A percentile compares a stretch with the other conserved stretches of the same genome.
phyloP scores from a whole-genome alignment of 345 rosid species.

The Pseudoturritis turrita region DNA sequence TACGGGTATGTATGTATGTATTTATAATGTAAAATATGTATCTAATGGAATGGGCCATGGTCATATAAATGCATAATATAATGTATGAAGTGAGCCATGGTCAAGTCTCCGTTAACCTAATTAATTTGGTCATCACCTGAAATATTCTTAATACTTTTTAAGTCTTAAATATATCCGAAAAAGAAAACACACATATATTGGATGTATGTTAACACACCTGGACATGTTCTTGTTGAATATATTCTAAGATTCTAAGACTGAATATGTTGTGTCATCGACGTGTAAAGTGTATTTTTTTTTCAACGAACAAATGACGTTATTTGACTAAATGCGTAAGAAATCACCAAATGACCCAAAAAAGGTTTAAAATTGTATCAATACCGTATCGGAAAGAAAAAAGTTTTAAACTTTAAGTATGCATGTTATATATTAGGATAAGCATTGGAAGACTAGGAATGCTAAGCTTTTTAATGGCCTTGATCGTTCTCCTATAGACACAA shows the following conservation, averaged over 20 bases:
- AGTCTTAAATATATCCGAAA: background rate
- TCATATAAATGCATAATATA: background rate
- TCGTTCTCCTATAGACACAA: too few species aligned
- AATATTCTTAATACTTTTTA: background rate
- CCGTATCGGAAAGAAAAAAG: background rate
- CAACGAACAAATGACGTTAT: slow-evolving; percentile 1
- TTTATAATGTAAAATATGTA: background rate
- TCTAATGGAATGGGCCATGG: background rate
- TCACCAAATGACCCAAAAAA: background rate
- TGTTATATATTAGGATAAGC: too few species aligned
- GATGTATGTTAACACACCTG: background rate
- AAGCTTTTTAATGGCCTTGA: too few species aligned
- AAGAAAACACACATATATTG: background rate
- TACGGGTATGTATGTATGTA: background rate
- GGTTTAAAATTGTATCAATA: background rate
- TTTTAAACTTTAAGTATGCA: too few species aligned
- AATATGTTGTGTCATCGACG: slow-evolving; percentile 2
- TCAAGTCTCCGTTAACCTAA: background rate
- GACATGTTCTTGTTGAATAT: slow-evolving; percentile 10
- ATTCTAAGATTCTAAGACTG: background rate
- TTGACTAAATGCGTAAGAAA: slow-evolving; percentile 6
- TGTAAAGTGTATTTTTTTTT: slow-evolving; percentile 12
- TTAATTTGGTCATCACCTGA: background rate
- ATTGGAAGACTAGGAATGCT: too few species aligned
- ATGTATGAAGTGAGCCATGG: background rate